Evolutionary conservation across 768 basidiomycete genomes (phyloP), one percentile per base, ranked within the genome.

Genomic region (Strobilomyces dryophilus): DNA sequence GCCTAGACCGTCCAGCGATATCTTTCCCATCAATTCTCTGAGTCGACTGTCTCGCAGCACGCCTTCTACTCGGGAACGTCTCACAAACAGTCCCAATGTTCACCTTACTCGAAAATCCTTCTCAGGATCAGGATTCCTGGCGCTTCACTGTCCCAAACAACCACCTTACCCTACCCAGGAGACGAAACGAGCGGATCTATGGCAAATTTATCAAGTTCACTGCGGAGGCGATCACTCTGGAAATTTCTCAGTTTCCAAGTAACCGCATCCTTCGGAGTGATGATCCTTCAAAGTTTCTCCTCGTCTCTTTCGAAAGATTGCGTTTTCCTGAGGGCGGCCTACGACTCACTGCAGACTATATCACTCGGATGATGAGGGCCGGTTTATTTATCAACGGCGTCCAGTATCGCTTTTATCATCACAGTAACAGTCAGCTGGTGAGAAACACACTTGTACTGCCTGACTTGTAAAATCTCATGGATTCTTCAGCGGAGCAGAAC

Each of bases 371-470:
- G 54, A 72, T 85, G 66, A 77, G 75, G 53, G 68, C 71, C 0
- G 85, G 85, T 0, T 52, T 87, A 1, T 78, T 77, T 58, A 59
- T 85, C 58, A 85, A 87, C 55, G 74, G 73, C 1, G 65, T 76
- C 0, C 80, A 85, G 56, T 85, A 85, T 63, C 79, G 84, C 2
- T 87, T 86, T 62, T 86, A 84, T 53, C 81, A 82, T 51, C 85
- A 87, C 53, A 85, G 85, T 39, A 85, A 86, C 61, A 86, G 83
- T 54, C 85, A 87, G 56, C 59, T 86, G 62, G 83, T 84, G 55
- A 74, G 67, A 8, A 20, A 12, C 12, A 11, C 18, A 18, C 18
- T 4, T n/a, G 29, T 11, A 11, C 3, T 40, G 26, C 11, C 39
- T 0, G 5, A 1, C 32, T 47, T 27, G 15, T 17, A 11, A 26